Evolutionary conservation across 2,329 filamentous ascomycete species (phyloP).

Genomic region (Akanthomyces dipterigenus): DNA sequence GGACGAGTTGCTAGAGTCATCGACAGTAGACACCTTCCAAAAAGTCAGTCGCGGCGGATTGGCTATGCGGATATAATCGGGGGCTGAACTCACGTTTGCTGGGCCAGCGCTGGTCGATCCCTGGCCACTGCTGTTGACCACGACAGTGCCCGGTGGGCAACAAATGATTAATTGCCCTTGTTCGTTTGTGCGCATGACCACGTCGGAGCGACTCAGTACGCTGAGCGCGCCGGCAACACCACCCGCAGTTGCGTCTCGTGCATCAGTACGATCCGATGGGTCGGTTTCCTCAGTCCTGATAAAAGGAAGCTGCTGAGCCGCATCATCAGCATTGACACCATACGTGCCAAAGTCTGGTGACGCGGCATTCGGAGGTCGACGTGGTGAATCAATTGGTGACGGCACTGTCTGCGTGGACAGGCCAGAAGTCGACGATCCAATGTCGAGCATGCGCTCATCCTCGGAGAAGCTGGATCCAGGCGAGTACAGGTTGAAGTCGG

Average conservation of each 20-base stretch:
- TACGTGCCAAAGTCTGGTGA: neutral
- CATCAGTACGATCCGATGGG: neutral
- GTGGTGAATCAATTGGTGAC: slow-evolving; percentile 8
- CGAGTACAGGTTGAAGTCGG: slow-evolving; percentile 51
- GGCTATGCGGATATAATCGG: neutral
- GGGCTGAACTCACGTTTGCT: slow-evolving; percentile 14
- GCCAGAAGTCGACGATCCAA: slow-evolving; percentile 16
- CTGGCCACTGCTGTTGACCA: slow-evolving; percentile 1
- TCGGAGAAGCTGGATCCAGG: slow-evolving; percentile 41
- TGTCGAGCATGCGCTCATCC: slow-evolving; percentile 37
- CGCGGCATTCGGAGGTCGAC: neutral
- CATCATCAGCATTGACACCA: neutral
- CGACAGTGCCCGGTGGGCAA: slow-evolving; percentile 11
- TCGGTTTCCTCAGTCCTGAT: slow-evolving; percentile 2
- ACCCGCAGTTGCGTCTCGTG: neutral
- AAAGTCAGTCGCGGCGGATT: slow-evolving; percentile 15
- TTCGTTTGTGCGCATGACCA: slow-evolving; percentile 8
- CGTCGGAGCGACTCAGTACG: slow-evolving; percentile 4
- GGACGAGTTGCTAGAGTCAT: slow-evolving; percentile 12
- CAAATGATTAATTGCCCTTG: slow-evolving; percentile 12
- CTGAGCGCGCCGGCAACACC: neutral
- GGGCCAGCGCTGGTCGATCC: neutral
- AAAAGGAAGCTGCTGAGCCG: slow-evolving; percentile 1
- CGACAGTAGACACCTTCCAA: slow-evolving; percentile 16
- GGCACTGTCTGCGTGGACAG: slow-evolving; percentile 10